These are phyloP conservation scores for Ogataea pini DNA, from an alignment of 805 yeast species.

Conservation along the genomic window DNA sequence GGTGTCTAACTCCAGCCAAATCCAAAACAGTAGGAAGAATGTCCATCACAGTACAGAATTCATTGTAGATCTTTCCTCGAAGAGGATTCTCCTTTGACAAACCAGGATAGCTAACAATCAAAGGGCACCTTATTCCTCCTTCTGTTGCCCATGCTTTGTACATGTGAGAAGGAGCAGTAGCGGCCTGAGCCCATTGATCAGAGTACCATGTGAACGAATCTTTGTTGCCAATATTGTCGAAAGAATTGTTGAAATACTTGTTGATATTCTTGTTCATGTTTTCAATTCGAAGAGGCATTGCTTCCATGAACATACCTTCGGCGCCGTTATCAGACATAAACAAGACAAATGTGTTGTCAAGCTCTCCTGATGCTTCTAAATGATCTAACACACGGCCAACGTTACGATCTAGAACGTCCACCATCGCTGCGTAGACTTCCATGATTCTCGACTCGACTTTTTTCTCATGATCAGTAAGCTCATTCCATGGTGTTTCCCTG, in stretches of 20 bases:
- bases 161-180: slow-evolving; percentile 56
- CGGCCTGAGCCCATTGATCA: slow-evolving; percentile 64
- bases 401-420: slow-evolving; percentile 51
- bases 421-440: slow-evolving; percentile 68
- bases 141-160: slow-evolving; percentile 60
- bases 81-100: slow-evolving; percentile 18
- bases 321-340: slow-evolving; percentile 70
- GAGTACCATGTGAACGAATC: slow-evolving; percentile 54
- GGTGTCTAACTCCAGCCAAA: slow-evolving; percentile 46
- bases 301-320: slow-evolving; percentile 60
- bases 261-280: slow-evolving; percentile 32
- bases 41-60: slow-evolving; percentile 60
- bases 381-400: slow-evolving; percentile 50
- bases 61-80: slow-evolving; percentile 33
- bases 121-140: slow-evolving; percentile 61
- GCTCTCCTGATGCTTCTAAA: slow-evolving; percentile 43
- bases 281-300: slow-evolving; percentile 44
- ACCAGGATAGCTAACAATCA: slow-evolving; percentile 48
- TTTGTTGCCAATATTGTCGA: slow-evolving; percentile 48
- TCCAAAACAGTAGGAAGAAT: slow-evolving; percentile 57
- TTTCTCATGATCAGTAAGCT: slow-evolving; percentile 41
- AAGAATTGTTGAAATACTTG: slow-evolving; percentile 42
- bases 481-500: slow-evolving; percentile 46
- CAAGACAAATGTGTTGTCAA: slow-evolving; percentile 55
- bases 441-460: slow-evolving; percentile 44